Conservation (phyloP, 2,329 filamentous ascomycete genomes). For the Cadophora sp. region DNA sequence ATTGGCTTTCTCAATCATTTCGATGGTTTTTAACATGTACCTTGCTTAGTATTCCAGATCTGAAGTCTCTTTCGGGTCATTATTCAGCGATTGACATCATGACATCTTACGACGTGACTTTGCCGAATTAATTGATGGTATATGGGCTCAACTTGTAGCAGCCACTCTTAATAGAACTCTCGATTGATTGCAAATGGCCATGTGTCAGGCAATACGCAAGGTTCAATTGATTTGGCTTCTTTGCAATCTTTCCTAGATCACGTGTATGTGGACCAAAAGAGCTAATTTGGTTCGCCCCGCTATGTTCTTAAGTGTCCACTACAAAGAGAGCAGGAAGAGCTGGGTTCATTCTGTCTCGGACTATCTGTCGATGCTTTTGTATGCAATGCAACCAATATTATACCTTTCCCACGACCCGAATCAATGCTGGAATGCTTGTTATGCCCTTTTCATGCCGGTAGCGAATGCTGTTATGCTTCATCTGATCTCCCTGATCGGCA, state of each 20-base stretch:
- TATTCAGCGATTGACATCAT: not conserved
- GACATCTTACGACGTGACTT: no score
- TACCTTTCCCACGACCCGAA: not conserved
- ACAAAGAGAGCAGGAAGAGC: no score
- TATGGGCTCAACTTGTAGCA: not conserved
- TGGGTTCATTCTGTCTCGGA: not conserved
- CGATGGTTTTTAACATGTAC: not conserved
- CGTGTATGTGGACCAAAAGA: not conserved
- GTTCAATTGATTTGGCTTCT: no score
- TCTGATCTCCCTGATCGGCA: not conserved
- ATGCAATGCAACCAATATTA: not conserved
- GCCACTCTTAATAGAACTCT: not conserved
- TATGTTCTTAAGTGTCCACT: no score
- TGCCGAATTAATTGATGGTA: not conserved
- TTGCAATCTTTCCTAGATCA: not conserved
- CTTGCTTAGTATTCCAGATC: not conserved
- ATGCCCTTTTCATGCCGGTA: not conserved
- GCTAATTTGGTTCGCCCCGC: not conserved
- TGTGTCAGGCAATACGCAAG: no score
- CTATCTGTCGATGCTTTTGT: not conserved
- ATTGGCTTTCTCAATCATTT: not conserved
- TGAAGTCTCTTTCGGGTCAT: not conserved
- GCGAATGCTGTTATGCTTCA: not conserved
- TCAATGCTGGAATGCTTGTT: slow-evolving; percentile 1
- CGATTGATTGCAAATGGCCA: no score